Evolutionary conservation across 306 rosid genomes (phyloP), one percentile per base, ranked within the genome.

Genomic region (Fagus crenata): DNA sequence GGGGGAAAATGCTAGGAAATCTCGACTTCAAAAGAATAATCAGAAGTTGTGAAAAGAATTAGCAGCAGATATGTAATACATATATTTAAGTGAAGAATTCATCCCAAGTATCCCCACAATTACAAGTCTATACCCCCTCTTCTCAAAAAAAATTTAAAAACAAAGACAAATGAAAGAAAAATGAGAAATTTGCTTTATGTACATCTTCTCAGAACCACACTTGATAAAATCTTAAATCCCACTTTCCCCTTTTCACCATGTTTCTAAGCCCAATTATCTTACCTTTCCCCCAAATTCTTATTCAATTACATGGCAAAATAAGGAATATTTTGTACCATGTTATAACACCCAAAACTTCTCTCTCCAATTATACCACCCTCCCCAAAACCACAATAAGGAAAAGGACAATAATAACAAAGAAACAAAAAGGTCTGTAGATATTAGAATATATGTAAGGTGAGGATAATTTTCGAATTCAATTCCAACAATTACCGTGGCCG

Each of bases 221-320:
- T 22, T 1, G 2, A 59, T 55, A 72, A 51, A 22, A 18, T 36
- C 75, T 78, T 68, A 53, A 53, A 15, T 28, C 80, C 79, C 80
- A 37, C 71, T 67, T 39, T 49, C 68, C 63, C 86, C 59, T 75
- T 82, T 84, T 81, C 78, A 75, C 74, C 87, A 81, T 78, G 69
- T 86, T 56, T 76, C 60, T 78, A 32, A 80, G 49, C 83, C 77
- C 85, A 69, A 53, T 79, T 72, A 63, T 73, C 73, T 60, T 87
- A 36, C 78, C 71, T 76, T 80, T 49, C 75, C 73, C 71, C 69
- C 79, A 74, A 81, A 53, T 78, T 79, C 86, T 81, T 85, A 76
- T 85, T 84, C 88, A 86, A 86, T 74, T 83, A 87, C 89, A 84
- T 74, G 84, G 74, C 84, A 84, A 79, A 89, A 79, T 74, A 80